Base-by-base conservation (phyloP, 179 eudicot species). In the Silene noctiflora region DNA sequence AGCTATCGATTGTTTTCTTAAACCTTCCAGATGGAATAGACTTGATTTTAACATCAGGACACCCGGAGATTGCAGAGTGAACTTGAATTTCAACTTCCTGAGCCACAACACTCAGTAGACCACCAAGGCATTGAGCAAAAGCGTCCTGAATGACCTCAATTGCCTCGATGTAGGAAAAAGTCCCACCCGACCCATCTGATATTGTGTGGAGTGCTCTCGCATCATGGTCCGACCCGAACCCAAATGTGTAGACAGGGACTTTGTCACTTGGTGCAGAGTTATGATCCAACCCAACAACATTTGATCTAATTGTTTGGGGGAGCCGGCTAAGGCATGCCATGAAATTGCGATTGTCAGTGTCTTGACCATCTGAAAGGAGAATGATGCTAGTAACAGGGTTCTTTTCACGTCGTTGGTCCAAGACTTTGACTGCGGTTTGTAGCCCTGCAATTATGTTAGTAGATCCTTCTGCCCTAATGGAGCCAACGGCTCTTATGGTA, bases 121-220 rank as follows among this genome's bases (percentile, higher is more conserved):
- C 91, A 1, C 91, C 93, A 8, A 89, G 76, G 76, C 93, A 89
- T 75, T 77, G 77, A 9, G 93, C 90, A 81, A 89, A 89, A 4
- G 89, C 87, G 27, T 89, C 93, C 56, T 86, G 91, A 13, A 89
- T 81, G 10, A 75, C 68, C 42, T 76, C 88, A 27, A 79, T 76
- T 14, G 91, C 78, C 75, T 88, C 88, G 13, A 86, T 85, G 76
- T 81, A 87, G 3, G 88, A 88, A 74, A 82, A 89, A 0, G 87
- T 89, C 5, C 91, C 91, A 0, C 88, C 88, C 6, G 91, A 88
- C 69, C 73, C 80, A 51, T 86, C 89, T 27, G 91, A 79, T 35
- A 88, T 79, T 0, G 86, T 83, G 51, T 88, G 91, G 82, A 88
- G 81, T 0, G 80, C 70, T 46, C 74, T 56, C 4, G 93, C 81